Base-by-base conservation (phyloP, 1,139 yeast genomes). In the Blastobotrys elegans region DNA sequence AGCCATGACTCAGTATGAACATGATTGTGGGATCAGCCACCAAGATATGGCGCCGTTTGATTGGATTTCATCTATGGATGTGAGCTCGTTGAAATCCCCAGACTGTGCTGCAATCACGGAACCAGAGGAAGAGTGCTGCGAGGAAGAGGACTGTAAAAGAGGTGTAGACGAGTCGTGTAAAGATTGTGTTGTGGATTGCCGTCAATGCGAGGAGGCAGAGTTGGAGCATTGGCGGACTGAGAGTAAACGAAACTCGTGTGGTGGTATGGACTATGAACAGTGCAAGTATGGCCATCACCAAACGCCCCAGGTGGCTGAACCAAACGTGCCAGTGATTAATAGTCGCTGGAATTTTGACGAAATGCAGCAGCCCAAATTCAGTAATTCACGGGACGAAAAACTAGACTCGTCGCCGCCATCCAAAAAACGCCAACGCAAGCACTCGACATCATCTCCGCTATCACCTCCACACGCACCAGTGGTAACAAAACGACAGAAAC, bases 121-220 rank as follows among this genome's bases (percentile, higher is more conserved):
- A 10, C 27, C 27, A 10, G 27, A 24, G 27, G 10, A 24, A 10
- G 44, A 41, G 17, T 21, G 38, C 32, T 37, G 43, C 32, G 40
- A 40, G n/a, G 46, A 40, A 21, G 45, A 31, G 11, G 31, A 40
- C 35, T 38, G 46, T 27, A 34, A 32, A 36, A 26, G 31, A 32
- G 29, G 8, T n/a, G 31, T 32, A 27, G 27, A 36, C 21, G 17
- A 34, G 20, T 32, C 16, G 13, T 40, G 43, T 21, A 35, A 45
- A 11, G 44, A 40, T 27, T 40, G 44, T 29, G 34, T 36, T 2
- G 51, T 40, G 10, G 53, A 44, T 14, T 55, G 59, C 36, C 43
- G 48, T 17, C 37, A 49, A 44, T 56, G 58, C 40, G 51, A 45
- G 26, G 50, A 50, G 22, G 56, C 58, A 4, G 50, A 49, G 27